Conservation (phyloP, 306 rosid species). For the Alnus glutinosa region DNA sequence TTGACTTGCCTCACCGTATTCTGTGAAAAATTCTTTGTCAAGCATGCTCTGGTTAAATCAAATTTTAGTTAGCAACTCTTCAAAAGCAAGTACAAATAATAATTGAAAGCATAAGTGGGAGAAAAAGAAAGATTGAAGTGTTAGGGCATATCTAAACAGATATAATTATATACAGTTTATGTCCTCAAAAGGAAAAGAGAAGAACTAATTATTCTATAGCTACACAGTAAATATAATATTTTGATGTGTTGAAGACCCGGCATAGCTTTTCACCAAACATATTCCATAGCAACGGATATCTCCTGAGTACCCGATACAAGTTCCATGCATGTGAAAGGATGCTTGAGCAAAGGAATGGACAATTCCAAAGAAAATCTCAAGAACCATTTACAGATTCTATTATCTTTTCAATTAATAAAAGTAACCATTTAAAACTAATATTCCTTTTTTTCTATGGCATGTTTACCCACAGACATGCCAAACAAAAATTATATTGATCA, state of each 20-base stretch:
- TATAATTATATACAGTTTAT: neutral
- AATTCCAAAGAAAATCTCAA: neutral
- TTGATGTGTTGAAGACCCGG: no score
- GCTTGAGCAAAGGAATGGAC: neutral
- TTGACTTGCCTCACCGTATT: slow-evolving; percentile 69
- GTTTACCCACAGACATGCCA: no score
- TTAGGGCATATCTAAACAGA: slow-evolving; percentile 7
- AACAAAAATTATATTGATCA: neutral
- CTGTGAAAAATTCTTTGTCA: slow-evolving; percentile 69
- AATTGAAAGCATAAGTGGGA: neutral
- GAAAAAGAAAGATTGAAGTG: neutral
- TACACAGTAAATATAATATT: neutral
- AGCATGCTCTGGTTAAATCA: slow-evolving; percentile 55
- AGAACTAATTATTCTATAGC: neutral
- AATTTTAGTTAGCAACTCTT: slow-evolving; percentile 20
- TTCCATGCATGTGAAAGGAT: neutral
- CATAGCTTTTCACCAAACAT: neutral
- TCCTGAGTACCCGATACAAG: neutral
- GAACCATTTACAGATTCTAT: neutral
- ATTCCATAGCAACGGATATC: neutral
- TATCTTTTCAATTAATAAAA: neutral
- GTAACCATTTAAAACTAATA: neutral
- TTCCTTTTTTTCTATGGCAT: neutral
- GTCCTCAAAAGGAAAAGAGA: neutral
- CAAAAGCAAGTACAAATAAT: slow-evolving; percentile 3